phyloP scores from a whole-genome alignment of 2,329 filamentous ascomycete genomes.

The Colletotrichum cordylinicola region DNA sequence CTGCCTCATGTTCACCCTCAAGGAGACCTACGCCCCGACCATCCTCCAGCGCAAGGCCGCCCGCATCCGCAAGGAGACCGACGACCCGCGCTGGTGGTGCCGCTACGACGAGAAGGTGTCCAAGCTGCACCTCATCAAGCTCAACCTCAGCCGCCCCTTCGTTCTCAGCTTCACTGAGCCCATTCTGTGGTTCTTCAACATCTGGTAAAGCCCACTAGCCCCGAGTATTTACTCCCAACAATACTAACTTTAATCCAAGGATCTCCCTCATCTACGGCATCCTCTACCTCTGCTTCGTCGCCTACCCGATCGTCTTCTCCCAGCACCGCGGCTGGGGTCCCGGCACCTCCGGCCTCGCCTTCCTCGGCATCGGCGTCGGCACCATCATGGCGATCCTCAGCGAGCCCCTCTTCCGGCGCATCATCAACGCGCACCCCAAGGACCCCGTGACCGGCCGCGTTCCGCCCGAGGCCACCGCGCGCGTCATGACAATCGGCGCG shows the following conservation, averaged over 20 bases:
- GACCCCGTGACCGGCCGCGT: constrained; percentile 78
- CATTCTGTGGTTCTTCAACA: constrained; percentile 74
- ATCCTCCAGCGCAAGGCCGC: constrained; percentile 72
- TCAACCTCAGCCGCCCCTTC: constrained; percentile 81
- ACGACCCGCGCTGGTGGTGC: constrained; percentile 77
- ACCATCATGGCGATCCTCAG: constrained; percentile 64
- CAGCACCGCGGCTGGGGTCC: constrained; percentile 78
- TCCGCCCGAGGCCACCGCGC: constrained; percentile 81
- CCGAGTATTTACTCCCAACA: background rate
- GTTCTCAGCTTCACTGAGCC: constrained; percentile 81
- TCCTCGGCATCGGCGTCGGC: constrained; percentile 73
- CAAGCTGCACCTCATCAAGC: constrained; percentile 71
- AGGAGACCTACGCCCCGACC: constrained; percentile 79
- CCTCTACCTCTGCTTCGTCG: constrained; percentile 88
- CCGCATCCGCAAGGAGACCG: constrained; percentile 68
- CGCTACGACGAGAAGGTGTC: constrained; percentile 77
- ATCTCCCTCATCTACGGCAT: constrained; percentile 87
- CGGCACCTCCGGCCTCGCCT: constrained; percentile 77
- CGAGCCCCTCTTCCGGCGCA: constrained; percentile 75
- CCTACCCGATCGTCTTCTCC: constrained; percentile 85
- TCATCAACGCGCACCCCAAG: constrained; percentile 78
- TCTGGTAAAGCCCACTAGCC: constrained; percentile 56
- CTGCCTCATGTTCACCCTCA: constrained; percentile 62
- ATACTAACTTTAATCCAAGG: constrained; percentile 32
- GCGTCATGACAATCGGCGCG: constrained; percentile 79